A percentile compares a stretch with the other conserved stretches of the same genome.
phyloP scores from a whole-genome alignment of 1,284 basidiomycete genomes.

The Sutorius eximius region DNA sequence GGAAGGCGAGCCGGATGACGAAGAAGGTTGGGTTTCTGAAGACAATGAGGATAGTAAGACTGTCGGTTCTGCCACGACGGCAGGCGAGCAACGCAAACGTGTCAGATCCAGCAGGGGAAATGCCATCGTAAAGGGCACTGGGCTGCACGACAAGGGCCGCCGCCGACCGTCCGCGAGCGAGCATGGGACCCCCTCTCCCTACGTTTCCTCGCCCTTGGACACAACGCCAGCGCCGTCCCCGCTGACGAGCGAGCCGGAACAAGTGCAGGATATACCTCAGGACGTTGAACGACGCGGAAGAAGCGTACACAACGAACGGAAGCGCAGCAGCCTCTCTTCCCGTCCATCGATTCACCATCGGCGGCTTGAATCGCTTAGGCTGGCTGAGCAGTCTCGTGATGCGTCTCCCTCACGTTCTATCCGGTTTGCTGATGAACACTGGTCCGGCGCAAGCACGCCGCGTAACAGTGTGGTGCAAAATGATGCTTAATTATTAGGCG shows the following conservation, averaged over 20 bases:
- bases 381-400: slow-evolving; percentile 22
- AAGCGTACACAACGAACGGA: slow-evolving; percentile 18
- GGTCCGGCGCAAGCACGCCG: slow-evolving; percentile 21
- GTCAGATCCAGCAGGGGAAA: slow-evolving; percentile 18
- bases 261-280: slow-evolving; percentile 2
- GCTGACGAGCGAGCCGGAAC: slow-evolving; percentile 9
- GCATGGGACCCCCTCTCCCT: slow-evolving; percentile 1
- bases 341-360: slow-evolving; percentile 31
- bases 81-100: slow-evolving; percentile 17
- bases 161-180: slow-evolving; percentile 18
- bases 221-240: not conserved
- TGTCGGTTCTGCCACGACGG: not conserved
- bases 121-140: not conserved
- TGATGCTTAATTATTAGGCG: slow-evolving; percentile 14
- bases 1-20: slow-evolving; percentile 14
- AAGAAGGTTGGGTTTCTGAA: slow-evolving; percentile 31
- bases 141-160: slow-evolving; percentile 9
- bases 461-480: slow-evolving; percentile 17
- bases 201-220: slow-evolving; percentile 4
- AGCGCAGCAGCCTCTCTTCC: slow-evolving; percentile 14
- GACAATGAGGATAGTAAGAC: slow-evolving; percentile 9
- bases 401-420: slow-evolving; percentile 35
- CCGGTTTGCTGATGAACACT: slow-evolving; percentile 32
- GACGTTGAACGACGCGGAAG: slow-evolving; percentile 28
- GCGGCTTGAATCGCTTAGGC: slow-evolving; percentile 32